Evolutionary conservation across 192 early-diverging fungal genomes (phyloP), one percentile per base, ranked within the genome.

Genomic region (Rhizophagus prolifer): DNA sequence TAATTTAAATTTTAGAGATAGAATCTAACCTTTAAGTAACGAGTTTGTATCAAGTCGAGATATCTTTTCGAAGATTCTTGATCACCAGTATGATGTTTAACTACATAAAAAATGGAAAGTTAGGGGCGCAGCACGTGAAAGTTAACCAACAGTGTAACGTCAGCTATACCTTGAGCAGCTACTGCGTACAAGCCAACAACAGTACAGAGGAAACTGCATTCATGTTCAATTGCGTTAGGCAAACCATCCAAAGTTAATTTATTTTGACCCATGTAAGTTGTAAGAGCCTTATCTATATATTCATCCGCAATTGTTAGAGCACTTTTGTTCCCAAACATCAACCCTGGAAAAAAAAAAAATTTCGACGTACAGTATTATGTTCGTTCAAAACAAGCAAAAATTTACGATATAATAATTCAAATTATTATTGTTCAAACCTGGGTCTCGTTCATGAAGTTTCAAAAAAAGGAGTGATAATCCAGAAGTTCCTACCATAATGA

Each of bases 161-260:
- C 36, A 38, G 7, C 67, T 38, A 50, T n/a, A 72, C 70, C 70
- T 19, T 23, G 21, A 28, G 70, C 70, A 2, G 54, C 70, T 14
- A 72, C 70, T 2, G 70, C 26, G 25, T 58, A 58, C 25, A 72
- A 72, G 16, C 70, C 70, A 58, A 72, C 50, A 58, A 47, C 70
- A 25, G 70, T 26, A 72, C 47, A 58, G 14, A 72, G n/a, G 58
- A 72, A 72, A 19, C 70, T 47, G 25, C 70, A 72, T 21, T 72
- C 50, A 9, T 72, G 12, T 72, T 72, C 44, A 28, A 54, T 58
- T 7, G 19, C 4, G 1, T 10, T 13, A 4, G 63, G 63, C 10
- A 41, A 21, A 44, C 23, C 34, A 25, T 46, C 70, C 7, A 9
- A 9, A 16, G 70, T 8, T 23, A 26, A 16, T 9, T 28, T 28